Percentiles rank a stretch among this genome's conserved stretches.
These are phyloP conservation scores for Microascus cirrosus DNA, from an alignment of 2,329 filamentous ascomycete genomes.

Conservation along the genomic window DNA sequence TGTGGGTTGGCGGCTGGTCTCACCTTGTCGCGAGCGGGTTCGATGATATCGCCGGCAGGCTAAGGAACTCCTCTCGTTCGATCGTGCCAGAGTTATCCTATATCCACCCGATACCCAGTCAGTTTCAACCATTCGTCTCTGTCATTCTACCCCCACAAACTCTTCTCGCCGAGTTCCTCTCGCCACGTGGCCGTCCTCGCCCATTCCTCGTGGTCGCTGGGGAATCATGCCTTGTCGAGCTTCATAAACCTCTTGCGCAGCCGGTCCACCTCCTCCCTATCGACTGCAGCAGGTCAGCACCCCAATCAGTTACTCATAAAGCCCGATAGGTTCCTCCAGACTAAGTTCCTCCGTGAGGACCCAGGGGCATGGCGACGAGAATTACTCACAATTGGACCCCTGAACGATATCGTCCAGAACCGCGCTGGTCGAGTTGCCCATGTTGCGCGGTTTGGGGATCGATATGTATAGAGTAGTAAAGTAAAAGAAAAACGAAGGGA, in stretches of 20 bases:
- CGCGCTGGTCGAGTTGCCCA: slow-evolving; percentile 59
- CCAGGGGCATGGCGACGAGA: slow-evolving; percentile 10
- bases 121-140: not conserved
- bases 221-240: slow-evolving; percentile 71
- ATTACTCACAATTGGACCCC: slow-evolving; percentile 73
- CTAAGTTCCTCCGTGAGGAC: not conserved
- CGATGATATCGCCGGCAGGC: slow-evolving; percentile 91
- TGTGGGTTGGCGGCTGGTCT: not conserved
- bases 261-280: slow-evolving; percentile 92
- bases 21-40: slow-evolving; percentile 94
- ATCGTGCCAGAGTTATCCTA: slow-evolving; percentile 97
- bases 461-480: not conserved
- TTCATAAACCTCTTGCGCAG: slow-evolving; percentile 98
- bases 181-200: not conserved
- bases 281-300: slow-evolving; percentile 45
- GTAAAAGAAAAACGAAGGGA: not conserved
- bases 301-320: not conserved
- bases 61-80: slow-evolving; percentile 96
- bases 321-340: not conserved
- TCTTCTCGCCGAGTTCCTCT: no score
- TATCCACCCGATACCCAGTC: not conserved
- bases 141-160: not conserved
- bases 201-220: not conserved
- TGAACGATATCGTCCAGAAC: slow-evolving; percentile 95
- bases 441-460: slow-evolving; percentile 16